Percentiles rank a stretch among this genome's conserved stretches.
These are phyloP conservation scores for Nicotiana rustica DNA, from an alignment of 305 asterid species.

Conservation along the genomic window DNA sequence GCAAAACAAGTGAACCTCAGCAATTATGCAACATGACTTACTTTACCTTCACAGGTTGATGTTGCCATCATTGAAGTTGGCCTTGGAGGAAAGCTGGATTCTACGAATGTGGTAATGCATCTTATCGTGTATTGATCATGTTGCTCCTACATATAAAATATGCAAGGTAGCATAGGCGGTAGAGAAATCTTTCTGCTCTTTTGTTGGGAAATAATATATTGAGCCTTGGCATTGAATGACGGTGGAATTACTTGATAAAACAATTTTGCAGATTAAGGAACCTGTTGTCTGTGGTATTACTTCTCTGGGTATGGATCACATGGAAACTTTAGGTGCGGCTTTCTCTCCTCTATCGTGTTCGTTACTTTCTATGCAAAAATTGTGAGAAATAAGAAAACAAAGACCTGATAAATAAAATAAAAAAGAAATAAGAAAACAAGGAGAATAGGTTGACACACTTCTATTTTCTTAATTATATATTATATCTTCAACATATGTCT, in stretches of 20 bases:
- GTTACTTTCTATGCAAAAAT: constrained; percentile 24
- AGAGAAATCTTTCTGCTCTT: constrained; percentile 30
- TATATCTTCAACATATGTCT: background rate
- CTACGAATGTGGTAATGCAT: constrained; percentile 84
- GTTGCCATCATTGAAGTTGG: constrained; percentile 96
- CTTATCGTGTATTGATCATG: constrained; percentile 33
- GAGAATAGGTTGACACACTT: constrained; percentile 20
- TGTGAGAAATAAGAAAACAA: background rate
- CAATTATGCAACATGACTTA: background rate
- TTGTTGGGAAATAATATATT: constrained; percentile 23
- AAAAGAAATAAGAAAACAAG: background rate
- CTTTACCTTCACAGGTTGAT: constrained; percentile 70
- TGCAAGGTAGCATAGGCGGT: constrained; percentile 23
- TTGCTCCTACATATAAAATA: constrained; percentile 22
- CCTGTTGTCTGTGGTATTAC: constrained; percentile 91
- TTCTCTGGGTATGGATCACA: constrained; percentile 93
- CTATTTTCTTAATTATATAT: too few relatives aligned
- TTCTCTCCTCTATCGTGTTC: constrained; percentile 38
- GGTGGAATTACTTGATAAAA: background rate
- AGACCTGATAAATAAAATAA: background rate
- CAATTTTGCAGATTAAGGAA: constrained; percentile 65
- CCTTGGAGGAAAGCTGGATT: constrained; percentile 85
- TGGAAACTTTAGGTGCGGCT: constrained; percentile 77
- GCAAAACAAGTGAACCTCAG: constrained; percentile 14
- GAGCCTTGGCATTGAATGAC: constrained; percentile 28